Evolutionary conservation across 1,284 basidiomycete genomes (phyloP), one percentile per base, ranked within the genome.

Genomic region (Papiliotrema terrestris): DNA sequence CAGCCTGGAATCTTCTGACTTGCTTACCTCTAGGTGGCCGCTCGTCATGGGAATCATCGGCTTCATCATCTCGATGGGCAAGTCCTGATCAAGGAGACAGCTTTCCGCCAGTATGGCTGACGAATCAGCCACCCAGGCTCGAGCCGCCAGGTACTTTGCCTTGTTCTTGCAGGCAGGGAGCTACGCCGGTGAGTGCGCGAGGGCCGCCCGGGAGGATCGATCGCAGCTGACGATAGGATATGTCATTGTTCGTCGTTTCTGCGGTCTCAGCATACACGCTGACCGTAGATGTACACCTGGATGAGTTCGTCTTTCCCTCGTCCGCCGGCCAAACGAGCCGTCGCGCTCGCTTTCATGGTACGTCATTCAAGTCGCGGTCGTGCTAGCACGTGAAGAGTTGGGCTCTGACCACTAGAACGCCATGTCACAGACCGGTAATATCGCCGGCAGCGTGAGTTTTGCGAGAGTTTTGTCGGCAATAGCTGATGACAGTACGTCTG

Each of bases 371-470:
- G n/a, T n/a, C n/a, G n/a, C n/a, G n/a, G n/a, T n/a, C n/a, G n/a
- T n/a, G n/a, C n/a, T 32, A 5, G 29, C 29, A 32, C 29, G 6
- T 32, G 29, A 6, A 32, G 29, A 5, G 11, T 11, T 32, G 29
- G 5, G 11, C 6, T 32, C 29, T 32, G 6, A 32, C 29, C 29
- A 5, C 11, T 11, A 32, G 29, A 78, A 78, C 59, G 76, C 76
- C 39, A 72, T 78, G 55, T 70, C 71, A 0, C 74, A 78, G 57
- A 63, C 75, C 19, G 78, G 77, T 44, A 78, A 79, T 66, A 74
- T 79, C 45, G 67, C 71, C 20, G 75, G 88, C 63, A 32, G 29
- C 11, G 29, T 32, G 29, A 32, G 29, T 32, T 32, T 32, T 32
- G 29, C 29, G 5, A 5, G 5, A 11, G 29, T 5, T 32, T 5